These are phyloP conservation scores for Rhizopogon vulgaris DNA, from an alignment of 768 basidiomycete species.

Conservation along the genomic window DNA sequence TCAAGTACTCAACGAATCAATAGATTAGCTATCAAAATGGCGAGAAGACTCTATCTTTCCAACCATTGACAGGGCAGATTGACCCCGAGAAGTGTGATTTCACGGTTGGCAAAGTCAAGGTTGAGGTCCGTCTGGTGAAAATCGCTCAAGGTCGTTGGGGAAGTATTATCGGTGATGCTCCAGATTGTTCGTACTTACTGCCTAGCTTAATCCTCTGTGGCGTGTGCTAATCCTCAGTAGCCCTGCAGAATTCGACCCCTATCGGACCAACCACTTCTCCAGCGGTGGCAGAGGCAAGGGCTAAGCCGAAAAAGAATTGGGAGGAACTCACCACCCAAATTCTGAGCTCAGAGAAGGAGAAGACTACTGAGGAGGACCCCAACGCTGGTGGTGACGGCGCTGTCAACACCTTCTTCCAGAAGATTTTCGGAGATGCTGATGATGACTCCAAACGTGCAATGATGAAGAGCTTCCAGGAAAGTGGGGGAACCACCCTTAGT, in stretches of 20 bases:
- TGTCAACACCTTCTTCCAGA: conserved; percentile 86
- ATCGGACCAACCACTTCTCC: conserved; percentile 27
- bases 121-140: conserved; percentile 80
- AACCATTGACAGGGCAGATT: conserved; percentile 82
- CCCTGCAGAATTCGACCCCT: conserved; percentile 10
- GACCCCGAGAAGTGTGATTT: conserved; percentile 54
- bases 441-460: conserved; percentile 90
- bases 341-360: conserved; percentile 63
- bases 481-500: conserved; percentile 90
- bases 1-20: neutral
- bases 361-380: conserved; percentile 67
- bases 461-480: conserved; percentile 97
- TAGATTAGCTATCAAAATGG: conserved; percentile 49
- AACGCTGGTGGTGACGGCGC: conserved; percentile 87
- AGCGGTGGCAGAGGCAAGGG: conserved; percentile 26
- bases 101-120: conserved; percentile 79
- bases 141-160: conserved; percentile 67
- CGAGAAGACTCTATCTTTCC: conserved; percentile 63
- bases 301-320: conserved; percentile 76
- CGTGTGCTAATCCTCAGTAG: conserved; percentile 18
- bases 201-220: neutral
- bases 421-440: conserved; percentile 86
- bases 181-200: conserved; percentile 53
- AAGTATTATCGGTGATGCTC: conserved; percentile 62
- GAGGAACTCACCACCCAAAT: conserved; percentile 72